These are phyloP conservation scores for Wallacemonas sp. DNA, from an alignment of 208 protist species.

Conservation along the genomic window DNA sequence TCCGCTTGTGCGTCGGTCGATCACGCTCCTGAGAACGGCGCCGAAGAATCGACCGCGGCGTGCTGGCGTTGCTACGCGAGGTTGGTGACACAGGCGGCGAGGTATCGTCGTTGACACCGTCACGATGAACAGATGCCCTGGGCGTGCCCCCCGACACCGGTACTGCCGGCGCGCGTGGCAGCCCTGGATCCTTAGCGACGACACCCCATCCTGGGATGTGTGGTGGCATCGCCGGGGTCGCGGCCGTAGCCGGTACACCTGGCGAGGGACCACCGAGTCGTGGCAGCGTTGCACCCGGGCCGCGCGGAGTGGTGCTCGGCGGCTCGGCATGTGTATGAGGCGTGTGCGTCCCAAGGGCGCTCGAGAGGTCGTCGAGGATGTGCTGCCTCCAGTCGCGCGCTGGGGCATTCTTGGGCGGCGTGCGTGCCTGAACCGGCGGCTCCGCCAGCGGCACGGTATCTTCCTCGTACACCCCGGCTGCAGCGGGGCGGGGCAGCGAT, in stretches of 20 bases:
- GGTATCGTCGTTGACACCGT: neutral
- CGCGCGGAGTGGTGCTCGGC: constrained; percentile 17
- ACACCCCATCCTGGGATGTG: constrained; percentile 1
- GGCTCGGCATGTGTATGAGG: constrained; percentile 42
- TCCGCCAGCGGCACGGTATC: constrained; percentile 14
- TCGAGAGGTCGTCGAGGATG: constrained; percentile 9
- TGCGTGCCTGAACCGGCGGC: constrained; percentile 15
- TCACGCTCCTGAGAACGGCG: constrained; percentile 1
- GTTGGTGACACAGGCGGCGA: neutral
- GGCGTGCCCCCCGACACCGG: neutral
- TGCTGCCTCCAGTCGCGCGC: constrained; percentile 10
- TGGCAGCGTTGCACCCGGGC: neutral
- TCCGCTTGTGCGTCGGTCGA: constrained; percentile 2
- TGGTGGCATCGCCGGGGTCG: constrained; percentile 6
- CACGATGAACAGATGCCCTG: neutral
- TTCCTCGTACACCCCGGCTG: neutral
- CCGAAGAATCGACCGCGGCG: constrained; percentile 8
- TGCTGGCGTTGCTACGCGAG: constrained; percentile 8
- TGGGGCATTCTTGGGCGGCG: constrained; percentile 12
- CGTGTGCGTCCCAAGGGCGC: constrained; percentile 22
- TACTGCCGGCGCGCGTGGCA: neutral
- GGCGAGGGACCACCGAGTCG: too few species aligned
- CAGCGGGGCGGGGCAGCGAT: neutral
- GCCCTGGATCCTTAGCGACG: neutral
- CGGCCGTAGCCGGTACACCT: too few species aligned